Percentiles rank a stretch among this genome's conserved stretches.
Evolutionary conservation across 208 protist genomes (phyloP).

Genomic region (Acanthamoeba castellanii): DNA sequence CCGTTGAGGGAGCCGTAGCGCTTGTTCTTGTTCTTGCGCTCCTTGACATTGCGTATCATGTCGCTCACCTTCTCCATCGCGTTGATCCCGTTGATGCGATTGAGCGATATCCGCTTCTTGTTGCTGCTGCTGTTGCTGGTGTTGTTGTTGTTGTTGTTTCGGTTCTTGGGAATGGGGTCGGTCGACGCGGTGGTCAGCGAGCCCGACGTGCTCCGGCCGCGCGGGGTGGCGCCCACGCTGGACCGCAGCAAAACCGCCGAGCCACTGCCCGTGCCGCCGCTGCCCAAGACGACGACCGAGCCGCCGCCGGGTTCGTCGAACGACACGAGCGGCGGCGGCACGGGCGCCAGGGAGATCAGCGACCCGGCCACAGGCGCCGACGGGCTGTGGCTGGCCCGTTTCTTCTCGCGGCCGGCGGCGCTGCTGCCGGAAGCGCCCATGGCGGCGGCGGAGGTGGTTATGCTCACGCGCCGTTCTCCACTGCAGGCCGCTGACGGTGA

Average conservation of each 20-base stretch:
- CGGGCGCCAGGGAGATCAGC: not conserved
- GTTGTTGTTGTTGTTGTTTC: too few species aligned
- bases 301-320: not conserved
- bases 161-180: too few species aligned
- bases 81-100: constrained; percentile 39
- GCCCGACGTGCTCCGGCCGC: not conserved
- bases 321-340: not conserved
- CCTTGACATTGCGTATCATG: constrained; percentile 41
- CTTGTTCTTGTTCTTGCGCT: constrained; percentile 15
- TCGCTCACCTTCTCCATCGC: constrained; percentile 40
- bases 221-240: not conserved
- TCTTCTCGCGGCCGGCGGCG: not conserved
- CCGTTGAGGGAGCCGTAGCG: not conserved
- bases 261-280: too few species aligned
- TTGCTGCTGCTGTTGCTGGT: too few species aligned
- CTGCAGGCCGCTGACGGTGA: too few species aligned
- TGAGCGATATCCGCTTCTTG: constrained; percentile 45
- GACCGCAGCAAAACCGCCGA: not conserved
- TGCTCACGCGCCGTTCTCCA: not conserved
- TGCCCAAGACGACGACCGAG: too few species aligned
- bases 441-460: too few species aligned
- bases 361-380: not conserved
- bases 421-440: not conserved
- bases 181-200: not conserved
- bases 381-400: not conserved